Conservation (phyloP, 306 rosid genomes). For the Acmispon strigosus region DNA sequence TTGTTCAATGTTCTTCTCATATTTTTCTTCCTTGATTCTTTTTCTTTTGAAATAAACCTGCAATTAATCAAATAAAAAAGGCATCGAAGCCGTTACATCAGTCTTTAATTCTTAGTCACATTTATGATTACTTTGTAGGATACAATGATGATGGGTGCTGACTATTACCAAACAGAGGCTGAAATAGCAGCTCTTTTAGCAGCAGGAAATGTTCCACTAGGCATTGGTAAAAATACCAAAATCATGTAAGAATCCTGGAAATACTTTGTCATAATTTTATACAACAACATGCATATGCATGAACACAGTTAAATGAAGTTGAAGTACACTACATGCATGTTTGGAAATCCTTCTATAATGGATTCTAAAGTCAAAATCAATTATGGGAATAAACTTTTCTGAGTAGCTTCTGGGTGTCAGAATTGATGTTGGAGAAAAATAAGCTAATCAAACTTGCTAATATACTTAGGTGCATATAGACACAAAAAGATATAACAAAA, state of each 20-base stretch:
- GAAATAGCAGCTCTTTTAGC: constrained; percentile 38
- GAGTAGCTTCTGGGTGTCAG: too few relatives aligned
- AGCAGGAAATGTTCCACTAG: constrained; percentile 34
- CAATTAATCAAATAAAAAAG: too few relatives aligned
- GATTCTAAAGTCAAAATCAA: too few relatives aligned
- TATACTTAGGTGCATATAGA: neutral
- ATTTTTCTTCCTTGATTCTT: neutral
- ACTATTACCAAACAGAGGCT: constrained; percentile 37
- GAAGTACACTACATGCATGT: neutral
- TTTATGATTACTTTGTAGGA: constrained; percentile 26
- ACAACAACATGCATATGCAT: neutral
- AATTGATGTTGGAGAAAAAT: too few relatives aligned
- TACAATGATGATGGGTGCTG: constrained; percentile 49
- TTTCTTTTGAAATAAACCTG: too few relatives aligned
- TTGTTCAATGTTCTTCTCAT: neutral
- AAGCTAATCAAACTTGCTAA: too few relatives aligned
- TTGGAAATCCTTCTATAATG: too few relatives aligned
- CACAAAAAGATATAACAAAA: neutral
- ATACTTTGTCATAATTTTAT: neutral
- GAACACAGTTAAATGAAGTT: neutral
- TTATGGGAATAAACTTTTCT: too few relatives aligned
- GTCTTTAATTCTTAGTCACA: too few relatives aligned
- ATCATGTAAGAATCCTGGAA: constrained; percentile 33
- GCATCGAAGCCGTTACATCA: too few relatives aligned
- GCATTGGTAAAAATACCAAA: constrained; percentile 43